A percentile compares a stretch with the other conserved stretches of the same genome.
Conservation (phyloP, 176 grass and related monocot species). For the Thalia dealbata region DNA sequence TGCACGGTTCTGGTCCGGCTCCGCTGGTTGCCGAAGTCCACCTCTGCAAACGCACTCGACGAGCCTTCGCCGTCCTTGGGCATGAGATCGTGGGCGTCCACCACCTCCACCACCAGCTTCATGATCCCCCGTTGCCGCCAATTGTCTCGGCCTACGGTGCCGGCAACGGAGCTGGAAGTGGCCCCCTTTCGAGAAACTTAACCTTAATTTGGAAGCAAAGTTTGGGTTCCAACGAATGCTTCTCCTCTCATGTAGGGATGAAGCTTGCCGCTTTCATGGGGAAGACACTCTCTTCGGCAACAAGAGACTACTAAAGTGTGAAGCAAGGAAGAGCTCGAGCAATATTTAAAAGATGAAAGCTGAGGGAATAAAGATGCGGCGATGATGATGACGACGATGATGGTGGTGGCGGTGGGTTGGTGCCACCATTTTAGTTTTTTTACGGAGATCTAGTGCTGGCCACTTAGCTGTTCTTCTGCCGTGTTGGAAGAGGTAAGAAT, state of each 20-base stretch:
- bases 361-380: constrained; percentile 40
- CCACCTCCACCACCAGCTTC: constrained; percentile 24
- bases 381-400: background rate
- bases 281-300: background rate
- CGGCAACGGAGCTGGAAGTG: background rate
- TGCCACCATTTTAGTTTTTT: too few species aligned
- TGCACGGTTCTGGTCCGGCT: constrained; percentile 21
- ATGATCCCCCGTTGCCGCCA: constrained; percentile 3
- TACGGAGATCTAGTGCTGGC: background rate
- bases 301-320: background rate
- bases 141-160: background rate
- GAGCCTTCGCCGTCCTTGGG: constrained; percentile 40
- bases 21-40: constrained; percentile 30
- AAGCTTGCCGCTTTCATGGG: background rate
- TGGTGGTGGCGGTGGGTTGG: background rate
- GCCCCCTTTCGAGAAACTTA: background rate
- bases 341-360: constrained; percentile 13
- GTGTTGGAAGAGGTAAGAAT: constrained; percentile 6
- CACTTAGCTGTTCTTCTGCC: background rate
- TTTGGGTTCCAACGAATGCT: background rate
- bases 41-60: constrained; percentile 24
- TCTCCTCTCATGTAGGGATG: background rate
- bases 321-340: background rate
- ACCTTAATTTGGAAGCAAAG: constrained; percentile 4
- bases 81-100: constrained; percentile 22